Conservation (phyloP, 495 filamentous ascomycete species). For the Copromyces sp. region DNA sequence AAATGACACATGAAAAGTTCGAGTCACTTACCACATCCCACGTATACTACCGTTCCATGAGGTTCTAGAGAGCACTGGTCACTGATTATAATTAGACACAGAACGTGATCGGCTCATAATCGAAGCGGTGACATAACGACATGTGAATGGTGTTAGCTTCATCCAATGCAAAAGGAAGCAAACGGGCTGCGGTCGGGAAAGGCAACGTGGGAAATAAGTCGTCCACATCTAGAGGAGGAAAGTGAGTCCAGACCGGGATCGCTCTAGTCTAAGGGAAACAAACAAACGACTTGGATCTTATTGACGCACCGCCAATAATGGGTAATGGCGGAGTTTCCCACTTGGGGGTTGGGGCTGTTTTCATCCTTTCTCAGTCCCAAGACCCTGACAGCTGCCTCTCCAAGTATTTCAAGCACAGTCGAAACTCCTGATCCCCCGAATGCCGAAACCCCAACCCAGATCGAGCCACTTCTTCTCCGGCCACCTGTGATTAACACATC, state of each 20-base stretch:
- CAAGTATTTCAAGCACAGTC: slow-evolving; percentile 1
- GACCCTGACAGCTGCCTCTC: neutral
- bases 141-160: neutral
- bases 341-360: neutral
- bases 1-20: neutral
- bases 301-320: neutral
- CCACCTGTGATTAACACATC: neutral
- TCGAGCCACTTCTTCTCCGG: neutral
- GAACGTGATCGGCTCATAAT: neutral
- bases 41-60: neutral
- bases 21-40: neutral
- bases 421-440: too few species aligned
- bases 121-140: neutral
- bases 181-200: neutral
- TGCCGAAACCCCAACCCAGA: neutral
- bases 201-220: neutral
- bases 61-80: neutral
- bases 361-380: neutral
- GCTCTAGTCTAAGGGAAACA: neutral
- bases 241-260: neutral
- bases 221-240: neutral
- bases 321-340: neutral
- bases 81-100: neutral
- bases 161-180: neutral
- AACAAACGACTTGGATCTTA: neutral